A percentile compares a stretch with the other conserved stretches of the same genome.
Evolutionary conservation across 352 stramenopile genomes (phyloP).

Genomic region (Pythium guiyangense): DNA sequence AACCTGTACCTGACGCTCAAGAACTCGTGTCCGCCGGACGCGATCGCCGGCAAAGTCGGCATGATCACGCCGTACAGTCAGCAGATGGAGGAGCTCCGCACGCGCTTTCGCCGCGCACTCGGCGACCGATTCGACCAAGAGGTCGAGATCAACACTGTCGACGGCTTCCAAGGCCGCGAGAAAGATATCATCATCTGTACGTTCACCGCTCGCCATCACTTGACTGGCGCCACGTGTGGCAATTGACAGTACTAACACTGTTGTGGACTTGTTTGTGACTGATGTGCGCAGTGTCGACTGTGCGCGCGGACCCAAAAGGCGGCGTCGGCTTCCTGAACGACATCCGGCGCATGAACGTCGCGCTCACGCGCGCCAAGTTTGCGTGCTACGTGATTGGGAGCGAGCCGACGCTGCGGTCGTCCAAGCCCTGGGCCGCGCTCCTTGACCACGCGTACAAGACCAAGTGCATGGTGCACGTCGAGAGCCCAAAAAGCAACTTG

Average conservation of each 20-base stretch:
- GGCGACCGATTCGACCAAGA: constrained; percentile 74
- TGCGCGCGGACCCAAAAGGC: constrained; percentile 73
- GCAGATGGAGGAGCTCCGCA: constrained; percentile 84
- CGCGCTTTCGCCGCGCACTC: constrained; percentile 46
- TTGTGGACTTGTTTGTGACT: constrained; percentile 1
- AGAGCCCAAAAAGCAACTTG: constrained; percentile 72
- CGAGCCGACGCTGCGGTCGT: constrained; percentile 75
- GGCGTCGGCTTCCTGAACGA: constrained; percentile 88
- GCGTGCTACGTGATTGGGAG: constrained; percentile 87
- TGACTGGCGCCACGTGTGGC: too few relatives aligned
- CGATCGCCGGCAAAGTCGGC: constrained; percentile 76
- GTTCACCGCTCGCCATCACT: too few relatives aligned
- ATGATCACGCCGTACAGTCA: constrained; percentile 90
- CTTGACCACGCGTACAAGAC: constrained; percentile 65
- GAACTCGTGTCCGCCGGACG: constrained; percentile 74
- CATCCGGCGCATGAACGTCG: constrained; percentile 87
- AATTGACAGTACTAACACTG: too few relatives aligned
- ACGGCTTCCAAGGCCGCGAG: constrained; percentile 90
- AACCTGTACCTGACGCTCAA: constrained; percentile 87
- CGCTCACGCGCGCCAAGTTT: constrained; percentile 84
- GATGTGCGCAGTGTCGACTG: constrained; percentile 68
- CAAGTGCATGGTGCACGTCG: constrained; percentile 80
- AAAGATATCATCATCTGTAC: constrained; percentile 91
- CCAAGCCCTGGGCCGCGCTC: constrained; percentile 74
- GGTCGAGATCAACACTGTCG: constrained; percentile 91